Evolutionary conservation across 2,329 filamentous ascomycete genomes (phyloP).

Genomic region (Botrytis squamosa): DNA sequence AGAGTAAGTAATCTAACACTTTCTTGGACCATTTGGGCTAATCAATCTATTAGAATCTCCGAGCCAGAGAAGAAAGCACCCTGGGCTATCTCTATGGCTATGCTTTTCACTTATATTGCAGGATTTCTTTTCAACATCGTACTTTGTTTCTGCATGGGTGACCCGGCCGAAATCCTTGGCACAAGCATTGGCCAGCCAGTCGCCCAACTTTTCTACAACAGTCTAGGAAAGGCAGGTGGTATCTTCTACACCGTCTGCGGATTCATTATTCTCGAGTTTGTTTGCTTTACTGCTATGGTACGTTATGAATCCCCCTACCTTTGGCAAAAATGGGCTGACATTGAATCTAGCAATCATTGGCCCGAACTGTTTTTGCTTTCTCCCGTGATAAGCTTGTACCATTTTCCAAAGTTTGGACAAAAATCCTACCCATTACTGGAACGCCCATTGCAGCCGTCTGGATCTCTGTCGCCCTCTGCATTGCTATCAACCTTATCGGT

Average conservation of each 20-base stretch:
- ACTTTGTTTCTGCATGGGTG: constrained; percentile 53
- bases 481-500: constrained; percentile 58
- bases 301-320: constrained; percentile 40
- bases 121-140: constrained; percentile 60
- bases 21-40: constrained; percentile 19
- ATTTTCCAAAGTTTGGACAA: constrained; percentile 57
- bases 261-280: constrained; percentile 58
- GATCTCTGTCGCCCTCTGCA: constrained; percentile 54
- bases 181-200: constrained; percentile 53
- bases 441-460: constrained; percentile 61
- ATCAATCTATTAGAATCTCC: constrained; percentile 40
- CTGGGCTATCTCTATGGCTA: constrained; percentile 56
- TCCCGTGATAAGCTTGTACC: constrained; percentile 57
- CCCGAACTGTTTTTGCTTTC: constrained; percentile 55
- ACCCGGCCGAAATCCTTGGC: constrained; percentile 44
- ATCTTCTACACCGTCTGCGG: constrained; percentile 52
- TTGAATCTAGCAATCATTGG: constrained; percentile 44
- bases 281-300: constrained; percentile 55
- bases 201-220: constrained; percentile 58
- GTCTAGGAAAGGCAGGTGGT: constrained; percentile 51
- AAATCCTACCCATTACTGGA: constrained; percentile 52
- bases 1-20: constrained; percentile 40
- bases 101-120: constrained; percentile 54
- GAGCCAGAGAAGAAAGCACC: constrained; percentile 52
- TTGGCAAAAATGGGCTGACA: constrained; percentile 40